Conservation (phyloP, 148 eudicot genomes). For the Vaccinium corymbosum region DNA sequence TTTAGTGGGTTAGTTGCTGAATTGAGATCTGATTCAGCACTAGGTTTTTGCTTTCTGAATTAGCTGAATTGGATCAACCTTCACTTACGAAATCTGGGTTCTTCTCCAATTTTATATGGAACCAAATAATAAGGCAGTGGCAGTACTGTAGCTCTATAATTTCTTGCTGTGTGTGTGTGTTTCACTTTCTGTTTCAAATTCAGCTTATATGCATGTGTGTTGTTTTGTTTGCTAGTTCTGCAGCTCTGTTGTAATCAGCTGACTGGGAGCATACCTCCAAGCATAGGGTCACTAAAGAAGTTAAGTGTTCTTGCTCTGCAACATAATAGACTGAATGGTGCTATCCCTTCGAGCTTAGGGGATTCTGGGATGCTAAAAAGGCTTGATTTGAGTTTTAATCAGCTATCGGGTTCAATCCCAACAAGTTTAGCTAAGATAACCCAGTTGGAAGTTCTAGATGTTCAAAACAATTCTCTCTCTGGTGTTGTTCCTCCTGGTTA, state of each 20-base stretch:
- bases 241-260: conserved; percentile 70
- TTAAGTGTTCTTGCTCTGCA: conserved; percentile 56
- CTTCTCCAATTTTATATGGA: conserved; percentile 9
- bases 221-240: conserved; percentile 49
- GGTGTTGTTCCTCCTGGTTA: conserved; percentile 75
- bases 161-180: neutral
- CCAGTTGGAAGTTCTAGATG: conserved; percentile 46
- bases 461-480: conserved; percentile 70
- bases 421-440: conserved; percentile 37
- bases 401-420: conserved; percentile 75
- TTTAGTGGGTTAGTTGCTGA: neutral
- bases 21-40: conserved; percentile 1
- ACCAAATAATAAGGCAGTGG: neutral
- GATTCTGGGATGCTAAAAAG: conserved; percentile 48
- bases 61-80: neutral
- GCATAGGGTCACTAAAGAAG: conserved; percentile 57
- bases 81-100: neutral
- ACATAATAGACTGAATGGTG: conserved; percentile 55
- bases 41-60: neutral
- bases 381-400: conserved; percentile 72
- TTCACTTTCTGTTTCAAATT: neutral
- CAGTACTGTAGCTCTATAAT: neutral
- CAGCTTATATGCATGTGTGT: neutral
- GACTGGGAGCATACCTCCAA: conserved; percentile 66
- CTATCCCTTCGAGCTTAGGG: conserved; percentile 64